Base-by-base conservation (phyloP, 495 filamentous ascomycete genomes). In the Talaromyces thailandensis region DNA sequence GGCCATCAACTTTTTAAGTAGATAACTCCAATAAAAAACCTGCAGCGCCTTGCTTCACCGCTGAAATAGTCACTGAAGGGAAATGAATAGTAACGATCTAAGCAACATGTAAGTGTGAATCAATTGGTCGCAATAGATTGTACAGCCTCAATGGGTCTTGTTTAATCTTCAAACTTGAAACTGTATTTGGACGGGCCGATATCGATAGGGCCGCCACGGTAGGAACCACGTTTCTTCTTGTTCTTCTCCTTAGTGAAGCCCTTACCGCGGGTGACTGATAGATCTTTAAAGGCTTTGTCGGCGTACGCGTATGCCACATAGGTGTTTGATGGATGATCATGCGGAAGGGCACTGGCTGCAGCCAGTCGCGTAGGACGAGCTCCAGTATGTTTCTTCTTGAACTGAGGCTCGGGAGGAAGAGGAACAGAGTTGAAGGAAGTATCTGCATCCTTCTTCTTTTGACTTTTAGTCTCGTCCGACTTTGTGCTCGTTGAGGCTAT, bases 231-330 rank as follows among this genome's bases (percentile, higher is more conserved):
- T 76, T 80, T 81, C 80, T 90, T 89, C 81, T 98, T 99, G 73
- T 99, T 97, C 86, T 99, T 99, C 78, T 98, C 95, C 82, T 99
- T 99, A 60, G 93, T 99, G 77, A 99, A 99, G 14, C 91, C 90
- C 79, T 96, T 98, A 61, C 95, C 95, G 70, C 87, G 91, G 26
- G 93, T 97, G 25, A 96, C 84, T 29, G 88, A 90, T 56, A 99
- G 75, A 71, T 97, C 93, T 62, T 88, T 81, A 66, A 89, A 89
- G 35, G 95, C 95, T 58, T 85, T 85, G 58, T 93, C 86, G 6
- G 93, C 92, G 70, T 97, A 99, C 40, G 91, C 91, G 66, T 96
- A 91, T 4, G 85, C 75, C 32, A 88, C 79, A 70, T 93, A 97
- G 4, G 82, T 81, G 75, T 94, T 97, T 25, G 76, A 81, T 1